phyloP scores from a whole-genome alignment of 805 yeast genomes.

The Candida takata region DNA sequence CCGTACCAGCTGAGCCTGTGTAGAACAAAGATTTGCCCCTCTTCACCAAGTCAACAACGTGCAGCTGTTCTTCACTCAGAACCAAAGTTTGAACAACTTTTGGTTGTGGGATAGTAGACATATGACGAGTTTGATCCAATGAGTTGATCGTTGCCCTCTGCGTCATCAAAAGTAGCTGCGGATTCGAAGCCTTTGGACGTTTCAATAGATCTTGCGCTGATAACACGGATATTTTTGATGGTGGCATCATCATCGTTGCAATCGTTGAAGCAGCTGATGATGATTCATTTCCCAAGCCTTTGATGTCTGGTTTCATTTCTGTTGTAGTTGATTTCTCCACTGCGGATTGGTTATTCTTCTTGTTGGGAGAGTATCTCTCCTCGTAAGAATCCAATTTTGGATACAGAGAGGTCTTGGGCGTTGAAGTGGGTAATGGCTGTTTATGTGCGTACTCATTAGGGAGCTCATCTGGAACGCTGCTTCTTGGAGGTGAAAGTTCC shows the following conservation, averaged over 20 bases:
- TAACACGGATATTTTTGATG: not conserved
- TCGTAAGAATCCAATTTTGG: constrained; percentile 7
- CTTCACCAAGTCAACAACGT: constrained; percentile 57
- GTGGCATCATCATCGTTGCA: not conserved
- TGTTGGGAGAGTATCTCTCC: constrained; percentile 2
- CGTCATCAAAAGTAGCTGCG: constrained; percentile 11
- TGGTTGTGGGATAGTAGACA: constrained; percentile 4
- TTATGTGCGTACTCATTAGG: too few species aligned
- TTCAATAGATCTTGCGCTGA: not conserved
- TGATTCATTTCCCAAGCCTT: too few species aligned
- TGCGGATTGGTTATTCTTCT: too few species aligned
- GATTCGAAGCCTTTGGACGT: constrained; percentile 5
- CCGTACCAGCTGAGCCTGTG: constrained; percentile 98
- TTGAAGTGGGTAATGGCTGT: too few species aligned
- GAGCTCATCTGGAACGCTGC: too few species aligned
- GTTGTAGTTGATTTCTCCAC: too few species aligned
- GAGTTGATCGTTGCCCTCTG: constrained; percentile 6
- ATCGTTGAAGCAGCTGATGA: too few species aligned
- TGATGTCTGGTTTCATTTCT: too few species aligned
- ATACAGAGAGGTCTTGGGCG: constrained; percentile 1
- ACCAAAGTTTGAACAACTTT: constrained; percentile 25
- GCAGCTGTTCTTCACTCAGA: constrained; percentile 55
- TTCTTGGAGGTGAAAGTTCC: too few species aligned
- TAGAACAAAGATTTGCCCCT: constrained; percentile 70
- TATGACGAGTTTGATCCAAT: constrained; percentile 1